Evolutionary conservation across 2,329 filamentous ascomycete genomes (phyloP), one percentile per base, ranked within the genome.

Genomic region (Bimuria novae-zelandiae): DNA sequence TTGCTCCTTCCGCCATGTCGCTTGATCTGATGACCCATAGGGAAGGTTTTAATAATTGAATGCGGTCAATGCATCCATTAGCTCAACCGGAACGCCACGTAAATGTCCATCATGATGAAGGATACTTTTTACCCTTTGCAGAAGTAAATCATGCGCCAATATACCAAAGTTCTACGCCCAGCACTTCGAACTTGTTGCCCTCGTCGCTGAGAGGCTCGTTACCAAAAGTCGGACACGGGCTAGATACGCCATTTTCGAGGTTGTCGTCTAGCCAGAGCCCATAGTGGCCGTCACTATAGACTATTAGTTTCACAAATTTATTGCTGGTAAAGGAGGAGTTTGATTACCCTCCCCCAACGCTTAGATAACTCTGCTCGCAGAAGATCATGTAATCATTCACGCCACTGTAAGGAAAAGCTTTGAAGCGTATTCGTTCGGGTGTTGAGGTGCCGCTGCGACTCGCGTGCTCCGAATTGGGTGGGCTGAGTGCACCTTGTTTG

Each of bases 341-440:
- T 17, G 48, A 16, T 43, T 65, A 85, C 76, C 84, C 90, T 50
- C 91, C 93, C 10, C 94, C 94, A 17, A 97, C 82, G 66, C 89
- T 94, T 37, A 99, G 75, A 71, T 89, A 97, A 21, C 87, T 84
- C 3, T 85, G 80, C 75, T 97, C 92, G 75, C 93, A 97, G 67
- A 95, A 89, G 62, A 97, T 94, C 79, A 93, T 91, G 72, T 96
- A 99, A 74, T 97, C 94, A 72, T 99, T 97, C 35, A 96, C 84
- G 4, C 94, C 94, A 51, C 89, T 95, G 69, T 97, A 97, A 0
- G 93, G 92, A 66, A 97, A 99, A 0, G 93, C 93, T 76, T 96
- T 97, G 82, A 99, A 99, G 17, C 94, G 86, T 62, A 97, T 90
- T 22, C 86, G 82, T 56, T 93, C 89, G 4, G 86, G 84, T 3